Evolutionary conservation across 2,329 filamentous ascomycete genomes (phyloP).

Genomic region (Paecilomyces variotii): DNA sequence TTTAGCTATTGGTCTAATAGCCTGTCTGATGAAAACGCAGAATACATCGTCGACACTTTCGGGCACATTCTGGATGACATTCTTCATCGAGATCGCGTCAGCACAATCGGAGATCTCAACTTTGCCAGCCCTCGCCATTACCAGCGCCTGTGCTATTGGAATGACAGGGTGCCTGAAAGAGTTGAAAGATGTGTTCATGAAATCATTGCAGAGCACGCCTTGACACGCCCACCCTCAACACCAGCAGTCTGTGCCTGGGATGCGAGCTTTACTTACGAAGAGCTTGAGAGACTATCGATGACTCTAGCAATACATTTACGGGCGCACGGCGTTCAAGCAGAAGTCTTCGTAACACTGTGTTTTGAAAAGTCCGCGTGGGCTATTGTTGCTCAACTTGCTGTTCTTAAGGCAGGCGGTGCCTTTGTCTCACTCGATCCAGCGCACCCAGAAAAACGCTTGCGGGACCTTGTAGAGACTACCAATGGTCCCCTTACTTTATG

Average conservation of each 20-base stretch:
- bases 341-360: constrained; percentile 31
- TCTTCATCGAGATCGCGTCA: constrained; percentile 6
- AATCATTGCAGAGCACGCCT: constrained; percentile 25
- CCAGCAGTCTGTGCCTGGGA: constrained; percentile 29
- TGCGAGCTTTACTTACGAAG: constrained; percentile 27
- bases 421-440: constrained; percentile 35
- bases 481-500: constrained; percentile 25
- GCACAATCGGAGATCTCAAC: constrained; percentile 20
- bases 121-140: constrained; percentile 23
- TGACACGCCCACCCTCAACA: constrained; percentile 12
- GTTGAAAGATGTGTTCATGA: constrained; percentile 29
- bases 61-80: constrained; percentile 23
- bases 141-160: constrained; percentile 27
- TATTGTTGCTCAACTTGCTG: constrained; percentile 32
- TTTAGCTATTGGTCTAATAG: constrained; percentile 45
- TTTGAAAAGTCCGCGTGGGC: constrained; percentile 40
- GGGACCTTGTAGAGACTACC: constrained; percentile 28
- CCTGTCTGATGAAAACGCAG: constrained; percentile 34
- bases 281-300: constrained; percentile 31
- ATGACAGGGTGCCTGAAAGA: constrained; percentile 18
- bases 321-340: constrained; percentile 30
- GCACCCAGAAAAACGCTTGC: constrained; percentile 30
- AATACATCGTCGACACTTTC: constrained; percentile 25
- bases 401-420: constrained; percentile 35
- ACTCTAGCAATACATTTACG: constrained; percentile 29